These are phyloP conservation scores for Solanum piurae DNA, from an alignment of 257 asterid species.

Conservation along the genomic window DNA sequence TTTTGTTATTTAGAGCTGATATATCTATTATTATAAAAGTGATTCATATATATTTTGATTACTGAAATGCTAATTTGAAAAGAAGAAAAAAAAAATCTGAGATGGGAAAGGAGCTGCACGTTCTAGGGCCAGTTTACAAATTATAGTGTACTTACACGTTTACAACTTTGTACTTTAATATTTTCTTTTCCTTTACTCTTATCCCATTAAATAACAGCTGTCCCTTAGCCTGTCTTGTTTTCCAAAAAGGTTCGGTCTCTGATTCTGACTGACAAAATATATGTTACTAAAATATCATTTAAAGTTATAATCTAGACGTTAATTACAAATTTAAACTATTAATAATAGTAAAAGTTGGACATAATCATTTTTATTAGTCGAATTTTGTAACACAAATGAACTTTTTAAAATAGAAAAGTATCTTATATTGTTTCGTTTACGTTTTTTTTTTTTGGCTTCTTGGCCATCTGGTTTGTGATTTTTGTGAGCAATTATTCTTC, in stretches of 20 bases:
- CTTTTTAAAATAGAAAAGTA: neutral
- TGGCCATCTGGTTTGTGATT: neutral
- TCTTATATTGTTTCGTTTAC: neutral
- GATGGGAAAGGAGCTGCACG: neutral
- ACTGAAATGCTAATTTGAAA: neutral
- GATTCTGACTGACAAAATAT: neutral
- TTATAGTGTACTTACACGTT: neutral
- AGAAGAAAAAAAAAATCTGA: neutral
- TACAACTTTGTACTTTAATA: neutral
- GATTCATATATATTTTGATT: no score
- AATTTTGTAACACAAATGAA: neutral
- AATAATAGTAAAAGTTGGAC: neutral
- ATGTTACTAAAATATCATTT: neutral
- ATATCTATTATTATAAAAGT: no score
- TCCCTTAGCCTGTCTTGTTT: neutral
- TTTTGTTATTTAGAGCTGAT: no score
- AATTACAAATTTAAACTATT: neutral
- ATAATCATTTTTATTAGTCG: neutral
- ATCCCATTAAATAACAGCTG: neutral
- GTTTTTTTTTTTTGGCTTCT: neutral
- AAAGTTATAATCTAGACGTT: neutral
- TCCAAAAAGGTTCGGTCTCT: neutral
- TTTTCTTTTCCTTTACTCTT: neutral
- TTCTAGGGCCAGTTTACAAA: neutral
- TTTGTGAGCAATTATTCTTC: neutral